Conservation (phyloP, 768 basidiomycete species). For the Suillus fuscotomentosus region DNA sequence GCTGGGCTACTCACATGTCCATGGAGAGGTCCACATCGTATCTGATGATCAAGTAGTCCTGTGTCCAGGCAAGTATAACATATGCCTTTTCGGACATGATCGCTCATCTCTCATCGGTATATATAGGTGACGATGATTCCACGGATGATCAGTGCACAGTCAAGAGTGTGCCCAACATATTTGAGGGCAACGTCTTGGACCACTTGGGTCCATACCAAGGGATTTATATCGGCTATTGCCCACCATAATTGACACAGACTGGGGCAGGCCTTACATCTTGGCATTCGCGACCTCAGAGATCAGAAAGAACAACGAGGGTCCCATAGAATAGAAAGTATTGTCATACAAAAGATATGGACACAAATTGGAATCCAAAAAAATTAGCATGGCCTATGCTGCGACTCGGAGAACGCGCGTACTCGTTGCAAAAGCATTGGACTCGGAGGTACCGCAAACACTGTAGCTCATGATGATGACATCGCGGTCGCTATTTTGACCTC, state of each 20-base stretch:
- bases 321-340: not conserved
- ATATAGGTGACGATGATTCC: constrained; percentile 53
- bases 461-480: not conserved
- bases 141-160: constrained; percentile 54
- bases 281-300: not conserved
- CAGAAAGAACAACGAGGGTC: not conserved
- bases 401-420: not conserved
- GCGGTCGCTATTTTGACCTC: not conserved
- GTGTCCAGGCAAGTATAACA: constrained; percentile 35
- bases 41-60: constrained; percentile 30
- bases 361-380: no score
- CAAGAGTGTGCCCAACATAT: constrained; percentile 51
- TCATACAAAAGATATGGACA: not conserved
- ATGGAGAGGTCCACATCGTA: constrained; percentile 46
- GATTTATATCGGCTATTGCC: constrained; percentile 49
- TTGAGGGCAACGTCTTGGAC: constrained; percentile 46
- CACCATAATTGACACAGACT: constrained; percentile 9
- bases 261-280: not conserved
- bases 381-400: not conserved
- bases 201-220: constrained; percentile 61
- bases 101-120: not conserved
- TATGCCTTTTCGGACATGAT: not conserved
- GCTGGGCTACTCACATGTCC: constrained; percentile 43
- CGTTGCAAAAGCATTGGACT: not conserved
- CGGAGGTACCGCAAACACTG: not conserved